A percentile compares a stretch with the other conserved stretches of the same genome.
These are phyloP conservation scores for Candida patagonica DNA, from an alignment of 805 yeast genomes.

Conservation along the genomic window DNA sequence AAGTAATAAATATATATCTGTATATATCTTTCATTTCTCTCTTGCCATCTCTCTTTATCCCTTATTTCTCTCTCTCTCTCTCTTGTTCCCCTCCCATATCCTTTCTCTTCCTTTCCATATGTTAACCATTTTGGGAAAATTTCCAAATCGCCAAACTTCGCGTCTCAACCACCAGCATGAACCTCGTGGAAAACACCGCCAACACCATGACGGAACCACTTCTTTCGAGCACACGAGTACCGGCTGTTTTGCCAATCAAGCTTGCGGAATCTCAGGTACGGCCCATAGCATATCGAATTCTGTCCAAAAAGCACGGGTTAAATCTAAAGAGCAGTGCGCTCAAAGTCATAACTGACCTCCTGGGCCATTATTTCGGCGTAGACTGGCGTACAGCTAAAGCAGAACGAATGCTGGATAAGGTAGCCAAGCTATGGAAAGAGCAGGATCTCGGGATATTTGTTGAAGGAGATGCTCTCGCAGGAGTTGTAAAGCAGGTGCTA, in stretches of 20 bases:
- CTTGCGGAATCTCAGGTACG: slow-evolving; percentile 76
- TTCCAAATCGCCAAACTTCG: not conserved
- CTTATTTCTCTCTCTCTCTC: no score
- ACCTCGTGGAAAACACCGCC: not conserved
- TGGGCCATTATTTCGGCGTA: slow-evolving; percentile 70
- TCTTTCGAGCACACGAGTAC: slow-evolving; percentile 4
- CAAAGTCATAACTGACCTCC: slow-evolving; percentile 56
- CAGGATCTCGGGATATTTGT: slow-evolving; percentile 82
- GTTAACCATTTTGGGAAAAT: not conserved
- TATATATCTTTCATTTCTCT: no score
- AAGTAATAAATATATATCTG: no score
- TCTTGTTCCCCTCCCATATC: no score
- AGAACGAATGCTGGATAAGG: slow-evolving; percentile 59
- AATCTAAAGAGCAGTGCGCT: slow-evolving; percentile 84
- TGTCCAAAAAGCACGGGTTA: slow-evolving; percentile 87
- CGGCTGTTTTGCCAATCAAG: slow-evolving; percentile 57
- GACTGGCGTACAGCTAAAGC: slow-evolving; percentile 73
- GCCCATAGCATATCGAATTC: slow-evolving; percentile 82
- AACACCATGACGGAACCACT: not conserved
- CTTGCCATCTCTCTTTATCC: no score
- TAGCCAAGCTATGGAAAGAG: slow-evolving; percentile 78
- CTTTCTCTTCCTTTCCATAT: not conserved
- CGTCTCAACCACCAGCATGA: not conserved
- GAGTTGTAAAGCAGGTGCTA: slow-evolving; percentile 39
- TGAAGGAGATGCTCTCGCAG: slow-evolving; percentile 60